A percentile compares a stretch with the other conserved stretches of the same genome.
These are phyloP conservation scores for Emergomyces orientalis DNA, from an alignment of 2,329 filamentous ascomycete species.

Conservation along the genomic window DNA sequence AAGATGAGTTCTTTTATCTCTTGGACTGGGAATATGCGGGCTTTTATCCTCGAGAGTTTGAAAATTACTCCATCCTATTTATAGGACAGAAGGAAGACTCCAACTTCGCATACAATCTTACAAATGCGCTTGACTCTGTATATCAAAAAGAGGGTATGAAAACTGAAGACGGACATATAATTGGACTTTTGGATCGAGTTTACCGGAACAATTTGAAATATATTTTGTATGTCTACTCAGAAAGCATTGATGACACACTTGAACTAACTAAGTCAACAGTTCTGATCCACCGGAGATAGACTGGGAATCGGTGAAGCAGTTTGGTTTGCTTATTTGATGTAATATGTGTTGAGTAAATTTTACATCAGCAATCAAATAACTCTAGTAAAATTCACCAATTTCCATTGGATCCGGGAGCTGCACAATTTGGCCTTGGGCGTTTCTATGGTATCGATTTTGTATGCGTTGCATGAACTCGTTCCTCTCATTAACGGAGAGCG, in stretches of 20 bases:
- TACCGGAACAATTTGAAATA: conserved; percentile 7
- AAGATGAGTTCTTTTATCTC: neutral
- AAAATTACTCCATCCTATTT: conserved; percentile 1
- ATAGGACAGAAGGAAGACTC: conserved; percentile 4
- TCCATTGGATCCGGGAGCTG: too few relatives aligned
- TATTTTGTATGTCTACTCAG: conserved; percentile 2
- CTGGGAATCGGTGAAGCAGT: neutral
- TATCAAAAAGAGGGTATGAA: conserved; percentile 2
- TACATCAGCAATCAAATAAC: too few relatives aligned
- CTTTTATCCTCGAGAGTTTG: conserved; percentile 1
- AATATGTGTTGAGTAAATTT: neutral
- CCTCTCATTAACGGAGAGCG: neutral
- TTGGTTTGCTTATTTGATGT: neutral
- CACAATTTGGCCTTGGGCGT: too few relatives aligned
- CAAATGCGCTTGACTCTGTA: conserved; percentile 3
- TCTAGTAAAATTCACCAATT: too few relatives aligned
- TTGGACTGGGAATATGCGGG: conserved; percentile 4
- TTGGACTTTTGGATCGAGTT: conserved; percentile 5
- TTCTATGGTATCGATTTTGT: neutral
- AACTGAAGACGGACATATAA: neutral
- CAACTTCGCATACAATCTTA: neutral
- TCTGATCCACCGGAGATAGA: conserved; percentile 1
- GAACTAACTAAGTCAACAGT: neutral
- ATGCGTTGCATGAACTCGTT: neutral
- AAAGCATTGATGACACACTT: neutral